phyloP scores from a whole-genome alignment of 495 filamentous ascomycete species.

The Penicillium maclennaniae region DNA sequence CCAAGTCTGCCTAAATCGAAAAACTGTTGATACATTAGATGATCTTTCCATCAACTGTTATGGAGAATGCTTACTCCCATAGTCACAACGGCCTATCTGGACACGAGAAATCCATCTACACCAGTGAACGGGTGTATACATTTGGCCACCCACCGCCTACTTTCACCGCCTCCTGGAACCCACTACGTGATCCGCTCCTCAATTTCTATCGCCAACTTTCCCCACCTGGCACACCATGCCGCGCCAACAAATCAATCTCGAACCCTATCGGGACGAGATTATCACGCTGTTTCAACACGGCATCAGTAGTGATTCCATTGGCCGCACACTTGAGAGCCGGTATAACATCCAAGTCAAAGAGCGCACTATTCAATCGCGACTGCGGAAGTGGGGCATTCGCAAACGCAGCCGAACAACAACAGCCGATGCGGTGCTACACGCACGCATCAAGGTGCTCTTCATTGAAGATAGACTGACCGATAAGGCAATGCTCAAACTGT shows the following conservation, averaged over 20 bases:
- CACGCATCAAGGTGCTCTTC: constrained; percentile 26
- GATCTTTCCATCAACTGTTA: too few relatives aligned
- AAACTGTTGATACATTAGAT: too few relatives aligned
- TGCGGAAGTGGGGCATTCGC: constrained; percentile 31
- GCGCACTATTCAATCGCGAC: constrained; percentile 26
- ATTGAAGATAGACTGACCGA: constrained; percentile 25
- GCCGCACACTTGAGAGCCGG: constrained; percentile 22
- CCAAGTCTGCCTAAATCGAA: too few relatives aligned
- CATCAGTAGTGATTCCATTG: constrained; percentile 27
- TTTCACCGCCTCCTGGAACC: too few relatives aligned
- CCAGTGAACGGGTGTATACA: constrained; percentile 1
- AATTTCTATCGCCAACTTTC: not conserved
- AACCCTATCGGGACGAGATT: constrained; percentile 28
- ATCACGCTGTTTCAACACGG: constrained; percentile 24
- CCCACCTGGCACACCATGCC: constrained; percentile 18
- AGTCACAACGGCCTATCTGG: too few relatives aligned
- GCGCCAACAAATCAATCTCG: constrained; percentile 30
- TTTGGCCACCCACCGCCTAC: constrained; percentile 21
- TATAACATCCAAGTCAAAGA: constrained; percentile 30
- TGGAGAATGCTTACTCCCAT: too few relatives aligned
- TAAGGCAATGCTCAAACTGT: constrained; percentile 26
- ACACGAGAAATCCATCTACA: not conserved
- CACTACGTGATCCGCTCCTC: not conserved
- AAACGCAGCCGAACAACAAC: constrained; percentile 29
- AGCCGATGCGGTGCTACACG: constrained; percentile 24